Base-by-base conservation (phyloP, 306 rosid species). In the Ceratonia siliqua region DNA sequence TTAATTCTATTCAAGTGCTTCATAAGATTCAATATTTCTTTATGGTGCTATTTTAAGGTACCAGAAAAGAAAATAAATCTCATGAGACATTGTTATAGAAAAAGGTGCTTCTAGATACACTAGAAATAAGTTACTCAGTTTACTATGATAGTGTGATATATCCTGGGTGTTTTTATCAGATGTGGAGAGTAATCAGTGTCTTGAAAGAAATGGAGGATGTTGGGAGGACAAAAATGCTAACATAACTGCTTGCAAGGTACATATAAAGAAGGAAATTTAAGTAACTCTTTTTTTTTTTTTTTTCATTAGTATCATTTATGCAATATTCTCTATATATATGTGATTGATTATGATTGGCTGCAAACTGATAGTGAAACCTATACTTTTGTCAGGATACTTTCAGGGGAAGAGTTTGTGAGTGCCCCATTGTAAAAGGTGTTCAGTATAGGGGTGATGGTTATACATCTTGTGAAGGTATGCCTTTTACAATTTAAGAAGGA, bases 391-490 rank as follows among this genome's bases (percentile, higher is more conserved):
- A 94, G 99, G 99, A 94, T 73, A 94, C 99, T 35, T 94, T 90
- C 62, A 76, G 99, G 82, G 99, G 97, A 83, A 90, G 97, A 88
- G 87, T 94, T 80, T 94, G 99, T 1, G 92, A 92, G 85, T 94
- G 99, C 78, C 99, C 99, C 52, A 67, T 81, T 18, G 92, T 83
- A 68, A 81, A 82, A 3, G 97, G 99, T 56, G 89, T 94, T 79
- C 95, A 88, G 75, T 94, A 94, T 35, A 87, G 9, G 72, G 99
- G 99, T 45, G 93, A 92, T 81, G 99, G 97, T 32, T 94, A 94
- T 75, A 72, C 85, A 46, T 72, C 87, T 59, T 94, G 99, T 62
- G 80, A 79, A 76, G 97, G 99, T 94, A 90, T 42, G 58, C 52
- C 62, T 35, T 73, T 36, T 72, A 35, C 39, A 20, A 4, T 62